Base-by-base conservation (phyloP, 2,329 filamentous ascomycete genomes). In the Cladosporium sp. region DNA sequence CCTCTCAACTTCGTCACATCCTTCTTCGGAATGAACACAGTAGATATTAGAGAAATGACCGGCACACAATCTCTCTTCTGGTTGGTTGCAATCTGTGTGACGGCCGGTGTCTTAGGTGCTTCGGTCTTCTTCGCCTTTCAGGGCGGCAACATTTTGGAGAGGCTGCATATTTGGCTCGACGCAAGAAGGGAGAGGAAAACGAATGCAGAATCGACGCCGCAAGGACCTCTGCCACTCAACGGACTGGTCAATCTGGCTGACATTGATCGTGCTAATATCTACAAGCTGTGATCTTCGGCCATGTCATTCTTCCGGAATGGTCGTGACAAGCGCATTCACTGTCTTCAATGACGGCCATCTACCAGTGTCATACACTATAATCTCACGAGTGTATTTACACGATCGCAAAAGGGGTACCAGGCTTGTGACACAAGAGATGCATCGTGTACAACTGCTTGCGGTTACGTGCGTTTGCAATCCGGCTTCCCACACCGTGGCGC, bases 11-110 rank as follows among this genome's bases (percentile, higher is more conserved):
- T 78, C 63, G 69, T 78, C 11, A 72, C 73, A 1, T 73, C 69
- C 11, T 77, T 76, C 64, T 76, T 77, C 52, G 76, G 75, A 17
- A 76, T 77, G 75, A 77, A 78, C 58, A 71, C 74, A 39, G 60
- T 63, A 0, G 76, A 77, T 45, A 75, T 77, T 19, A 64, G 75
- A 20, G 63, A 76, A 51, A 75, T 76, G 73, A 64, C 70, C 6
- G 63, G 64, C 1, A 73, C 68, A 5, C 74, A 77, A 60, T 61
- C 67, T 15, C 51, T 75, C 7, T 78, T 78, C 58, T 78, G 75
- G 75, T 67, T 71, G 15, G 69, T 76, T 1, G 72, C 73, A 1
- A 66, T 70, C 2, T 72, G 69, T 37, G 63, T 76, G n/a, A 77
- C 75, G 0, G 66, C 70, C 7, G 71, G 65, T 3, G 73, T 75